Evolutionary conservation across 352 stramenopile species (phyloP).

Genomic region (Pythium periplocum): DNA sequence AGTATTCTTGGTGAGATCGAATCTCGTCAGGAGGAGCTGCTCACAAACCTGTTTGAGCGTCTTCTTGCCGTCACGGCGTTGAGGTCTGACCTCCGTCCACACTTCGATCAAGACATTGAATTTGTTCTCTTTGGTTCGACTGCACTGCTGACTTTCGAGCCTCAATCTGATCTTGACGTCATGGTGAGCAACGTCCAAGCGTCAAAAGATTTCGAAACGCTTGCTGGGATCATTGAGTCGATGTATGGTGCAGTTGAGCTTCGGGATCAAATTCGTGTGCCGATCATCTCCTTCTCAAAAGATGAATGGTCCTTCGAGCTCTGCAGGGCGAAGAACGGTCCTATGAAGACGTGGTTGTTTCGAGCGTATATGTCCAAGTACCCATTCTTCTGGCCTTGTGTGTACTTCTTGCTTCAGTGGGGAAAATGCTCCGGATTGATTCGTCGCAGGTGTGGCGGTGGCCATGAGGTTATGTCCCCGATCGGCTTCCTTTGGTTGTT

Average conservation of each 20-base stretch:
- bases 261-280: slow-evolving; percentile 47
- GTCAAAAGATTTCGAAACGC: background rate
- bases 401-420: slow-evolving; percentile 74
- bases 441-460: slow-evolving; percentile 39
- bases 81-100: slow-evolving; percentile 25
- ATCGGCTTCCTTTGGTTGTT: slow-evolving; percentile 77
- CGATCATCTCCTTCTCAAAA: slow-evolving; percentile 57
- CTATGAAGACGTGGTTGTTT: slow-evolving; percentile 66
- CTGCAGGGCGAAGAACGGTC: slow-evolving; percentile 46
- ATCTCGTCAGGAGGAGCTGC: slow-evolving; percentile 35
- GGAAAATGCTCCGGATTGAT: slow-evolving; percentile 65
- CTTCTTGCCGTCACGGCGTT: slow-evolving; percentile 46
- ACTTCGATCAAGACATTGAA: slow-evolving; percentile 27
- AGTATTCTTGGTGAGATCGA: slow-evolving; percentile 53
- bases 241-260: slow-evolving; percentile 38
- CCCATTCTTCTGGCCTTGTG: slow-evolving; percentile 67
- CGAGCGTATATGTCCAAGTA: slow-evolving; percentile 63
- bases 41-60: slow-evolving; percentile 62
- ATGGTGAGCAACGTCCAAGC: slow-evolving; percentile 23
- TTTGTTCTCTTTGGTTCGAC: slow-evolving; percentile 65
- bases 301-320: slow-evolving; percentile 66
- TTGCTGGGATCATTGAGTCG: slow-evolving; percentile 8
- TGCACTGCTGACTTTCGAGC: slow-evolving; percentile 66
- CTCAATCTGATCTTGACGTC: slow-evolving; percentile 71
- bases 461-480: slow-evolving; percentile 50